Conservation (phyloP, 2,329 filamentous ascomycete species). For the Epichloe gansuensis region DNA sequence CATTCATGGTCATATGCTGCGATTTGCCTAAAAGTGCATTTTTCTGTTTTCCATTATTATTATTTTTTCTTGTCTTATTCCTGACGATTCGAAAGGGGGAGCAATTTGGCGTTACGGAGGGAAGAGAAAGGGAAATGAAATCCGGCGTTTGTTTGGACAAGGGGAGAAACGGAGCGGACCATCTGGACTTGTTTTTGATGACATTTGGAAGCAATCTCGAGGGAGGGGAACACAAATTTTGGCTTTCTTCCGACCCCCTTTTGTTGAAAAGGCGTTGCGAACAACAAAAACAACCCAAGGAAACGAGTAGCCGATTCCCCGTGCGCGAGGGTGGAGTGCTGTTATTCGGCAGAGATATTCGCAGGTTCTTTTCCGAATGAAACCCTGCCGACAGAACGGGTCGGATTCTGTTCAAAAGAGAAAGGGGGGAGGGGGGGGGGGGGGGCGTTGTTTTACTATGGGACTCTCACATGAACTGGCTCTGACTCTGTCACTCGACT, state of each 20-base stretch:
- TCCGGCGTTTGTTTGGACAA: slow-evolving; percentile 4
- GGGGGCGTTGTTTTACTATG: background rate
- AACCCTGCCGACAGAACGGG: too few species aligned
- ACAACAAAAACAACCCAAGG: too few species aligned
- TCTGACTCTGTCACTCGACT: background rate
- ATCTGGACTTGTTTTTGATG: background rate
- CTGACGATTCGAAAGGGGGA: background rate
- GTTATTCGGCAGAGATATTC: too few species aligned
- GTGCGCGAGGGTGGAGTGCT: too few species aligned
- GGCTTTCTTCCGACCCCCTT: background rate
- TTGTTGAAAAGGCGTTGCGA: background rate
- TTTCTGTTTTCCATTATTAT: background rate
- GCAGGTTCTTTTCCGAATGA: too few species aligned
- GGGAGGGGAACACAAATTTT: background rate
- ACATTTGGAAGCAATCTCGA: background rate
- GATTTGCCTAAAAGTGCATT: background rate
- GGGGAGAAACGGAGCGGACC: background rate
- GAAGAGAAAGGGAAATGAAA: background rate
- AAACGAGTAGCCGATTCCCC: too few species aligned
- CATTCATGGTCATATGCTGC: too few species aligned
- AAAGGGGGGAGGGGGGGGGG: background rate
- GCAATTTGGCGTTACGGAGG: slow-evolving; percentile 1
- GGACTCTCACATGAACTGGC: background rate
- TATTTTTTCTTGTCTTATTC: background rate
- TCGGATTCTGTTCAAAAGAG: slow-evolving; percentile 1